A percentile compares a stretch with the other conserved stretches of the same genome.
Evolutionary conservation across 805 yeast genomes (phyloP).

Genomic region (Ogataea nitratoaversa): DNA sequence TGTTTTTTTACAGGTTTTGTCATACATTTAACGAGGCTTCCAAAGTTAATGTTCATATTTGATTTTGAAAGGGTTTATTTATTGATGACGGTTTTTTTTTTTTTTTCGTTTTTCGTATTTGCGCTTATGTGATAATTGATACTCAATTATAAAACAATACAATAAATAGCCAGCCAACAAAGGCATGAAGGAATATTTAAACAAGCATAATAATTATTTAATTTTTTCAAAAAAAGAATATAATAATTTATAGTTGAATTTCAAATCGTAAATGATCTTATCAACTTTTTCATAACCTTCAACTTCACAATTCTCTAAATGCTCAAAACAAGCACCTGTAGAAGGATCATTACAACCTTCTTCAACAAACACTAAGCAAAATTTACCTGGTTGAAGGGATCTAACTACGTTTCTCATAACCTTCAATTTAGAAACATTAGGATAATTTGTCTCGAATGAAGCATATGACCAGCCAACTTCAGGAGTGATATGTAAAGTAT

Average conservation of each 20-base stretch:
- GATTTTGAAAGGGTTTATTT: no score
- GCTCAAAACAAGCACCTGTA: slow-evolving; percentile 18
- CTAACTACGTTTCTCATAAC: slow-evolving; percentile 56
- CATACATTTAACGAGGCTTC: no score
- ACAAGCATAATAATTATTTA: no score
- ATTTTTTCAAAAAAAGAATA: slow-evolving; percentile 60
- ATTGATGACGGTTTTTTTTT: no score
- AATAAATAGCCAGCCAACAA: no score
- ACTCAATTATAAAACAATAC: no score
- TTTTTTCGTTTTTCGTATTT: no score
- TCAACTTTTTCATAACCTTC: slow-evolving; percentile 60
- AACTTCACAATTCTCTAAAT: slow-evolving; percentile 32
- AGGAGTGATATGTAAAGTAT: slow-evolving; percentile 91
- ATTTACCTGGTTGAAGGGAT: slow-evolving; percentile 71
- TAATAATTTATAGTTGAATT: slow-evolving; percentile 62
- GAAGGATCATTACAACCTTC: slow-evolving; percentile 17
- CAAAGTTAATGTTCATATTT: no score
- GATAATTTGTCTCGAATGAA: slow-evolving; percentile 86
- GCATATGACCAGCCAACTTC: slow-evolving; percentile 95
- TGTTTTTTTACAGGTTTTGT: no score
- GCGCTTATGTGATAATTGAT: no score
- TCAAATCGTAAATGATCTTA: slow-evolving; percentile 68
- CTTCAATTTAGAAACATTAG: slow-evolving; percentile 45
- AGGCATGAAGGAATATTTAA: neutral
- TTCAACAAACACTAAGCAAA: slow-evolving; percentile 41